Evolutionary conservation across 306 rosid genomes (phyloP), one percentile per base, ranked within the genome.

Genomic region (Vigna nakashimae): DNA sequence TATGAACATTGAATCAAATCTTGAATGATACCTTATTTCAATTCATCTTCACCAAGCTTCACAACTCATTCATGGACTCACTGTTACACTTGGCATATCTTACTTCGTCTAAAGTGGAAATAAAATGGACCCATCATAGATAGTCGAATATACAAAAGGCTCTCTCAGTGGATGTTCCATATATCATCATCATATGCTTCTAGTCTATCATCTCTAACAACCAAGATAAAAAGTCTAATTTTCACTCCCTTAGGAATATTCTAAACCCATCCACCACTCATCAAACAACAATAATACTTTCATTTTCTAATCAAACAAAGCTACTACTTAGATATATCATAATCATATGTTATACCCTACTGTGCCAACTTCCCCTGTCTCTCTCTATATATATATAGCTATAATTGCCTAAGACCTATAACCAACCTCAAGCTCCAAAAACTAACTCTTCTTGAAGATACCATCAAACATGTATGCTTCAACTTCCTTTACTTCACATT

Each of bases 141-240:
- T 83, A 79, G 65, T 69, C 82, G 83, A 84, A 82, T 42, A 62
- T 7, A 56, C 57, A 24, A 53, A 76, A 60, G 8, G 26, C 34
- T 46, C 50, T 51, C 22, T 82, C 40, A 86, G 93, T 92, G 88
- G 92, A 87, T 71, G 49, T 82, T 82, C 83, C 83, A 88, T 65
- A 24, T 58, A 24, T 58, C 49, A 43, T 58, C 49, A 43, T 43
- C 6, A 53, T 55, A 52, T 55, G 60, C 30, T 73, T 52, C 24
- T n/a, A 78, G 71, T 78, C 69, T 67, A 80, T 82, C 80, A 80
- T 82, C 80, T 69, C 51, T 18, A 55, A 57, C 16, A 24, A 58
- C 9, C 3, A 56, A 51, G 81, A 67, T 77, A 67, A 51, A 34
- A 52, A 64, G 36, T 26, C 17, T 57, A 55, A 76, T 53, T 13